Conservation (phyloP, 2,329 filamentous ascomycete species). For the Neonectria hederae region DNA sequence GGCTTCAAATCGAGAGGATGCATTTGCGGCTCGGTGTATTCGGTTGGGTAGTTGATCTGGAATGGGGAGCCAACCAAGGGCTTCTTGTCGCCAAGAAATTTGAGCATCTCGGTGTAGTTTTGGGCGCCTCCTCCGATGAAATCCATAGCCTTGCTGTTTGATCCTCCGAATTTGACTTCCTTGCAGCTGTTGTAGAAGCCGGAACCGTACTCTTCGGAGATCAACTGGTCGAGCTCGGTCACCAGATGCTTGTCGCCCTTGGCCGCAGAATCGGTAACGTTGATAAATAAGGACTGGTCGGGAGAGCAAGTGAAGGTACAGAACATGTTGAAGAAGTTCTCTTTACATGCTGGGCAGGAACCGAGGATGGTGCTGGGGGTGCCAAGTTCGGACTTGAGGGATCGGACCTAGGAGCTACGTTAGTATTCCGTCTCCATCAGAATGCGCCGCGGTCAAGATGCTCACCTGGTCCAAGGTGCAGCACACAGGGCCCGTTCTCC, state of each 20-base stretch:
- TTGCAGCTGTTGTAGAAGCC: constrained; percentile 98
- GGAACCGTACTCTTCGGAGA: constrained; percentile 83
- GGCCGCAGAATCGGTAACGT: constrained; percentile 79
- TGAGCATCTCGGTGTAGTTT: constrained; percentile 86
- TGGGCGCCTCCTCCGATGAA: constrained; percentile 96
- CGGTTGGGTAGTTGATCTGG: constrained; percentile 89
- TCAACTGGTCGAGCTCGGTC: constrained; percentile 88
- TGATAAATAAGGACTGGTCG: constrained; percentile 94
- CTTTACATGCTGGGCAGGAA: constrained; percentile 94
- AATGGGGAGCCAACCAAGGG: constrained; percentile 87
- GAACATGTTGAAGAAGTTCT: constrained; percentile 98
- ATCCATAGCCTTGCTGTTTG: constrained; percentile 92
- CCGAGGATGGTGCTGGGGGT: constrained; percentile 90
- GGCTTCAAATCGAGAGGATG: constrained; percentile 73
- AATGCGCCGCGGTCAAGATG: constrained; percentile 24
- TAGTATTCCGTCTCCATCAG: constrained; percentile 16
- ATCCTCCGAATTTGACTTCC: constrained; percentile 96
- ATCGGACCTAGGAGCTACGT: constrained; percentile 67
- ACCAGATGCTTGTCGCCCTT: constrained; percentile 73
- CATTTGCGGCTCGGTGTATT: constrained; percentile 75
- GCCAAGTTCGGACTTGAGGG: constrained; percentile 84
- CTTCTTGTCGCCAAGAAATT: constrained; percentile 94
- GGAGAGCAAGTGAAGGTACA: constrained; percentile 99
- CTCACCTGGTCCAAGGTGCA: constrained; percentile 81
- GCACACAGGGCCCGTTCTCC: constrained; percentile 85